These are phyloP conservation scores for Diospyros lotus DNA, from an alignment of 148 eudicot genomes.

Conservation along the genomic window DNA sequence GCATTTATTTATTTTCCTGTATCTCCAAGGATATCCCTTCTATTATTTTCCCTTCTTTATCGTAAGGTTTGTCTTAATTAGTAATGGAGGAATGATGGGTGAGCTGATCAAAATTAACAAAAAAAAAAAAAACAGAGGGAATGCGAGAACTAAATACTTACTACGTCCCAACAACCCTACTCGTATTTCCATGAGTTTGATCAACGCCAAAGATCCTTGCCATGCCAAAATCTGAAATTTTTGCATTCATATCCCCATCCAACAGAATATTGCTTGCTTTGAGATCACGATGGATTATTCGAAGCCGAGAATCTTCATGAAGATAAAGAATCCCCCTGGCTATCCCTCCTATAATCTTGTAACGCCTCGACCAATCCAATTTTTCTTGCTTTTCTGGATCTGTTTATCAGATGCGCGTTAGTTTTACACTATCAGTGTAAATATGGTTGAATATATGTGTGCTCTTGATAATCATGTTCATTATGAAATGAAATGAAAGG, in stretches of 20 bases:
- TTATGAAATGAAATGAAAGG: background rate
- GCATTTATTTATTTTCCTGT: background rate
- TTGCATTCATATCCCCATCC: slow-evolving; percentile 29
- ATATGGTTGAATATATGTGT: background rate
- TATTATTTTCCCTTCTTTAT: slow-evolving; percentile 6
- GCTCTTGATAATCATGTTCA: background rate
- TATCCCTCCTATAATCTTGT: slow-evolving; percentile 28
- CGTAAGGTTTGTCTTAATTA: too few species aligned
- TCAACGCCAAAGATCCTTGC: slow-evolving; percentile 33
- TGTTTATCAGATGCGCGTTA: background rate
- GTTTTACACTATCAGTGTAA: background rate
- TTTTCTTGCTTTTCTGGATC: slow-evolving; percentile 18
- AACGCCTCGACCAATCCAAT: slow-evolving; percentile 33
- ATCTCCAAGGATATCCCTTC: background rate
- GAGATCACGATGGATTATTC: slow-evolving; percentile 33
- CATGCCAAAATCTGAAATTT: slow-evolving; percentile 41
- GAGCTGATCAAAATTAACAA: background rate
- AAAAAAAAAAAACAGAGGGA: too few species aligned
- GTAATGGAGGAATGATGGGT: background rate
- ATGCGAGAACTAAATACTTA: slow-evolving; percentile 17
- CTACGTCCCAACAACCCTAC: slow-evolving; percentile 30
- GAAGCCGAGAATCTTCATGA: slow-evolving; percentile 37
- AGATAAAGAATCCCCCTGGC: slow-evolving; percentile 35
- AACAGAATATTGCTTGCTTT: slow-evolving; percentile 35
- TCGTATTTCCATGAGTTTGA: slow-evolving; percentile 29